These are phyloP conservation scores for Moesziomyces globuligerus DNA, from an alignment of 1,284 basidiomycete genomes.

Conservation along the genomic window DNA sequence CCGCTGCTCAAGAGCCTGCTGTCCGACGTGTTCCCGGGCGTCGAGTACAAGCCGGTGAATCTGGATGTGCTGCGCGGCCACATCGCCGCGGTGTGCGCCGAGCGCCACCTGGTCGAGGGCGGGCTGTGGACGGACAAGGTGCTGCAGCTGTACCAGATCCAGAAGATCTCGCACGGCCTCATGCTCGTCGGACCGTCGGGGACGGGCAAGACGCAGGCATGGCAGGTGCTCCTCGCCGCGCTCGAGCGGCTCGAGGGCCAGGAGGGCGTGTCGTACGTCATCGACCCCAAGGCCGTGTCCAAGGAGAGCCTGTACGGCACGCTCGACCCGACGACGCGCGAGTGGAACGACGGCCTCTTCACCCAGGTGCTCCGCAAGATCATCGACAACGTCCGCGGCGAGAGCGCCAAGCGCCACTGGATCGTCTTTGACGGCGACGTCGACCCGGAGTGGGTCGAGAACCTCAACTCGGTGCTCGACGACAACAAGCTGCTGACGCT, in stretches of 20 bases:
- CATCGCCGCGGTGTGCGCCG: constrained; percentile 85
- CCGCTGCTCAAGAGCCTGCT: constrained; percentile 91
- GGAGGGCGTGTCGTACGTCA: constrained; percentile 94
- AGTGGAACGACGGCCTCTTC: constrained; percentile 99
- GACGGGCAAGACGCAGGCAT: constrained; percentile 95
- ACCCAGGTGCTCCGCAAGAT: constrained; percentile 98
- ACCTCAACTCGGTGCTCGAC: constrained; percentile 92
- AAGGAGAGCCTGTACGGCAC: constrained; percentile 98
- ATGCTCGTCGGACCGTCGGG: constrained; percentile 99
- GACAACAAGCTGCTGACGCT: constrained; percentile 98
- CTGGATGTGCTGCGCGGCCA: constrained; percentile 84
- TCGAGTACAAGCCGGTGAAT: constrained; percentile 88
- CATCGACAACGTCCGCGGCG: constrained; percentile 97
- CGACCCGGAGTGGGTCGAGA: constrained; percentile 99
- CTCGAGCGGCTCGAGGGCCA: constrained; percentile 89
- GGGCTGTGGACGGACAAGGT: constrained; percentile 96
- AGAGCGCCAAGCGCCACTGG: constrained; percentile 97
- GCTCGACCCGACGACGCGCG: constrained; percentile 93
- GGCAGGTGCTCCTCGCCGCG: constrained; percentile 91
- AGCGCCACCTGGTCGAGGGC: constrained; percentile 83
- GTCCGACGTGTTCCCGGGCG: constrained; percentile 96
- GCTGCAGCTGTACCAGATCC: constrained; percentile 97
- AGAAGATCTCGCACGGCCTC: constrained; percentile 98
- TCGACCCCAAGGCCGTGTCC: constrained; percentile 98
- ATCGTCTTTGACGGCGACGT: constrained; percentile 99